Evolutionary conservation across 2,329 filamentous ascomycete genomes (phyloP), one percentile per base, ranked within the genome.

Genomic region (Penicillium brasilianum): DNA sequence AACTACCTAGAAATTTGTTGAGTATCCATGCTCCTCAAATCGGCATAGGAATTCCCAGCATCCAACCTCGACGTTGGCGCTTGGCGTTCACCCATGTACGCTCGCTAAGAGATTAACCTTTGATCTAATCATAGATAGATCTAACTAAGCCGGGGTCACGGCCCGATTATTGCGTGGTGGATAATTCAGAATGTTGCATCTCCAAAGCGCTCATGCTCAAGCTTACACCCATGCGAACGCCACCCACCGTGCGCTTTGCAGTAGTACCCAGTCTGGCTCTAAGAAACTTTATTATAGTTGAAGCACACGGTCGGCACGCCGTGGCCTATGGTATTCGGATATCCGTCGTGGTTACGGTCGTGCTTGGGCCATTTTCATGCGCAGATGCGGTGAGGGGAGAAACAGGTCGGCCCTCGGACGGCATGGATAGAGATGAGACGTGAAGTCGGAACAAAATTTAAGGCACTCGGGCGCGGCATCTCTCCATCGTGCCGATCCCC

Each of bases 121-220:
- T 30, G 18, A 30, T 48, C 25, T 28, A 30, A 30, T 30, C 20
- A 7, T 20, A 41, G 8, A 25, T 14, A 13, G 14, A 13, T 39
- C 20, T 14, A 30, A 52, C 20, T 14, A 30, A 52, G 36, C 34
- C 34, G 8, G 50, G 50, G 50, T 25, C 50, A 53, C 50, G 50
- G 50, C 50, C 50, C 50, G 50, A 53, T 37, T 53, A 25, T 53
- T 53, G 50, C 50, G 50, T 53, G 50, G 50, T 53, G 50, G 50
- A 53, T 53, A 39, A 53, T 16, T 41, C 4, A 41, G 20, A 39
- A 22, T 18, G 25, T 53, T 25, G n/a, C 50, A 53, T 18, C 10
- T 28, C 8, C 20, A 10, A 7, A 46, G 10, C 7, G 53, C 34
- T 39, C 28, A 32, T 34, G 16, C 48, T 5, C 50, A 25, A n/a